These are phyloP conservation scores for Rusavskia elegans DNA, from an alignment of 495 filamentous ascomycete genomes.

Conservation along the genomic window DNA sequence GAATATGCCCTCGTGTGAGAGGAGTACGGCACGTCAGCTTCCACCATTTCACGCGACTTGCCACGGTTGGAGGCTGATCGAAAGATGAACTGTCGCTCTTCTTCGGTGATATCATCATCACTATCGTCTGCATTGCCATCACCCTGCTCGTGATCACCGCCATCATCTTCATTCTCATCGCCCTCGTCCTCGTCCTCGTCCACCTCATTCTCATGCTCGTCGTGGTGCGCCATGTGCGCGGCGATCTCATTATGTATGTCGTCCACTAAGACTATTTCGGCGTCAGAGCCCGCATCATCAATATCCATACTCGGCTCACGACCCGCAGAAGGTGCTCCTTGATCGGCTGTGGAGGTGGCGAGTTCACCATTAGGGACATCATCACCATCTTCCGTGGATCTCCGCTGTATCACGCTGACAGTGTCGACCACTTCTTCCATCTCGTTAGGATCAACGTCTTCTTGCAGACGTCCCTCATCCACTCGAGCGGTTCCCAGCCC, in stretches of 20 bases:
- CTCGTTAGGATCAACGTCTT: slow-evolving; percentile 26
- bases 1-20: slow-evolving; percentile 42
- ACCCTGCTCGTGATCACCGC: slow-evolving; percentile 15
- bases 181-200: too few species aligned
- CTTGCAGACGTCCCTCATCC: slow-evolving; percentile 25
- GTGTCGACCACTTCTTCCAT: slow-evolving; percentile 25
- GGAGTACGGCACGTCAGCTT: slow-evolving; percentile 37
- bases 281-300: slow-evolving; percentile 12
- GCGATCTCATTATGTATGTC: slow-evolving; percentile 18
- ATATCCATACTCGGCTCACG: slow-evolving; percentile 8
- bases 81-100: slow-evolving; percentile 20
- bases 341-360: not conserved
- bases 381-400: not conserved
- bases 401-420: slow-evolving; percentile 15
- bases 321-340: not conserved
- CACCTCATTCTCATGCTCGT: slow-evolving; percentile 19
- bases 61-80: slow-evolving; percentile 21
- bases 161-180: slow-evolving; percentile 18
- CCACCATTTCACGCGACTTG: slow-evolving; percentile 28
- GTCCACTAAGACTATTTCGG: slow-evolving; percentile 11
- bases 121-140: slow-evolving; percentile 19
- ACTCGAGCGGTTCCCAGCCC: slow-evolving; percentile 29
- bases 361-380: too few species aligned
- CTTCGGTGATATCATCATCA: slow-evolving; percentile 14
- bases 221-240: slow-evolving; percentile 18